A percentile compares a stretch with the other conserved stretches of the same genome.
These are phyloP conservation scores for Lecanoromycetidae sp. DNA, from an alignment of 2,329 filamentous ascomycete genomes.

Conservation along the genomic window DNA sequence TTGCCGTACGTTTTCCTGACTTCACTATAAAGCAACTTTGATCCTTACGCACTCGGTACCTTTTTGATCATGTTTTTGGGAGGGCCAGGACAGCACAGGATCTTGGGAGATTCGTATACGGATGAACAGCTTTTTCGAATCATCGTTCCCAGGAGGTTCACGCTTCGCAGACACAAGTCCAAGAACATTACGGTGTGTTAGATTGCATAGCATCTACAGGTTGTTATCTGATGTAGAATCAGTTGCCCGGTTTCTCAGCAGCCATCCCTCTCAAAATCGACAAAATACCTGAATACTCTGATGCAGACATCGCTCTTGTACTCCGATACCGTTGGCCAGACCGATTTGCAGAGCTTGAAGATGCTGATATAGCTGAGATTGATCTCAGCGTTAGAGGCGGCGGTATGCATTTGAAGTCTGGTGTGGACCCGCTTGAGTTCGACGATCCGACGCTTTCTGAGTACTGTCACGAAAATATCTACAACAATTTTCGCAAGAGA, in stretches of 20 bases:
- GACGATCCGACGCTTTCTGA: neutral
- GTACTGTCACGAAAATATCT: neutral
- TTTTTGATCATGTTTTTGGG: neutral
- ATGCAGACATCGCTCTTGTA: neutral
- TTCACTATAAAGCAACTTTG: neutral
- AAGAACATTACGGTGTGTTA: no score
- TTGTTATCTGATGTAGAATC: no score
- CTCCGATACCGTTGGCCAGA: conserved; percentile 1
- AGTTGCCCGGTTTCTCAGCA: no score
- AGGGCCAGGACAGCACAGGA: neutral
- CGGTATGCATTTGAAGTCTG: neutral
- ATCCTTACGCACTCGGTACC: neutral
- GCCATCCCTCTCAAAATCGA: no score
- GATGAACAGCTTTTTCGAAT: conserved; percentile 3
- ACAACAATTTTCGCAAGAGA: neutral
- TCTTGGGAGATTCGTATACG: neutral
- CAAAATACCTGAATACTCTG: neutral
- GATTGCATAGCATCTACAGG: no score
- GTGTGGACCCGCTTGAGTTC: neutral
- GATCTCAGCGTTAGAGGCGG: neutral
- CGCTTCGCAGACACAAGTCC: neutral
- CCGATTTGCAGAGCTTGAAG: neutral
- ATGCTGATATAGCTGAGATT: neutral
- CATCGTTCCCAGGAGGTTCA: neutral
- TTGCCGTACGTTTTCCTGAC: no score